Evolutionary conservation across 2,329 filamentous ascomycete genomes (phyloP).

Genomic region (Aspergillus niger): DNA sequence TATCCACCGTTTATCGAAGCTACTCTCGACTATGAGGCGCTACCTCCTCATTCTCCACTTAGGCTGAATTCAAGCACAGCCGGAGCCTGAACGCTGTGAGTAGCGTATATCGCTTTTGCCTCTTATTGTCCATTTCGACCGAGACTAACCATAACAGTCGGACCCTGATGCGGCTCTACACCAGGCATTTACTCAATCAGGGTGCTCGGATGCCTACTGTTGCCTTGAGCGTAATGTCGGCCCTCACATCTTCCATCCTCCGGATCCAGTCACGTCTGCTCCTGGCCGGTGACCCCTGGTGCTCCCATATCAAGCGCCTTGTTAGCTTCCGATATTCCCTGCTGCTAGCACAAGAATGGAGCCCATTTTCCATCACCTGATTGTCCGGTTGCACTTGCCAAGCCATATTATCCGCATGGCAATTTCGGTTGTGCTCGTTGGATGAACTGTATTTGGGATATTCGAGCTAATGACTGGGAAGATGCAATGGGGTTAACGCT

Average conservation of each 20-base stretch:
- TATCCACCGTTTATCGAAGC: neutral
- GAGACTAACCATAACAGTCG: constrained; percentile 1
- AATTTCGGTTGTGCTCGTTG: constrained; percentile 9
- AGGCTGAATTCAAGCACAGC: neutral
- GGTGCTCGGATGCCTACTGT: constrained; percentile 4
- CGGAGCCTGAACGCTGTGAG: neutral
- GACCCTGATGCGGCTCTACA: constrained; percentile 5
- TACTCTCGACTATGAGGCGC: neutral
- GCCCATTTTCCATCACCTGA: neutral
- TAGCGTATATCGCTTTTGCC: neutral
- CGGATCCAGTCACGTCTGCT: constrained; percentile 3
- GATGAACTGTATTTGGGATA: neutral
- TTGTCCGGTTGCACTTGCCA: constrained; percentile 8
- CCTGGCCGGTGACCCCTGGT: constrained; percentile 5
- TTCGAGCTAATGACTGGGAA: neutral
- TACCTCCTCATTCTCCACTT: neutral
- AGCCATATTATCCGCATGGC: constrained; percentile 6
- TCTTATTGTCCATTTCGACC: constrained; percentile 1
- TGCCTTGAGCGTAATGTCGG: constrained; percentile 9
- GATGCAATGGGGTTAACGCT: neutral
- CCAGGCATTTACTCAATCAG: neutral
- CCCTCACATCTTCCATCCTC: neutral
- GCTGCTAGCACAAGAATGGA: constrained; percentile 13
- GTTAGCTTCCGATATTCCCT: constrained; percentile 27
- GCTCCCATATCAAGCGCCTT: constrained; percentile 5